These are phyloP conservation scores for Funneliformis mosseae DNA, from an alignment of 192 early-diverging fungal species.

Conservation along the genomic window DNA sequence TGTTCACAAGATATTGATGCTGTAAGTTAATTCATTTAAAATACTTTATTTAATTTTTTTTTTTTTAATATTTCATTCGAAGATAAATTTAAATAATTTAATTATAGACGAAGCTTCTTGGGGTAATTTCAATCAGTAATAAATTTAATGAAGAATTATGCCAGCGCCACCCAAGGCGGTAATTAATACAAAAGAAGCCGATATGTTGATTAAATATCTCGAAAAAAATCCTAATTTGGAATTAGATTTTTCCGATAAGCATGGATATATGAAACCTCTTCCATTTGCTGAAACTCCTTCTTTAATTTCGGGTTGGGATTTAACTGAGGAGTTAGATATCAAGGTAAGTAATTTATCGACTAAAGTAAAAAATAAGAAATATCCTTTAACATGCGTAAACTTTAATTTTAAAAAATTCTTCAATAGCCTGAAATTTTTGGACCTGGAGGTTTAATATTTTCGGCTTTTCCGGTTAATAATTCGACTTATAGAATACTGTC, in stretches of 20 bases:
- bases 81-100: no score
- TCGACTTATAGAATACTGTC: slow-evolving; percentile 49
- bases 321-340: not conserved
- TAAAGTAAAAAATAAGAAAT: not conserved
- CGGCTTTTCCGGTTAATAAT: slow-evolving; percentile 45
- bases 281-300: not conserved
- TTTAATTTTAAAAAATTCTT: not conserved
- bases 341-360: not conserved
- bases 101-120: no score
- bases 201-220: not conserved
- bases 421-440: slow-evolving; percentile 52
- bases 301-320: not conserved
- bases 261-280: not conserved
- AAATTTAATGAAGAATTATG: no score
- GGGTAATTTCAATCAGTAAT: no score
- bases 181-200: not conserved
- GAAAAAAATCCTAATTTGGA: not conserved
- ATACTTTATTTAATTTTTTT: no score
- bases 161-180: not conserved
- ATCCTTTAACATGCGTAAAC: not conserved
- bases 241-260: slow-evolving; percentile 10
- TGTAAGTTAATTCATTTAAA: no score
- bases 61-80: no score
- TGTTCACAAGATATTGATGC: no score
- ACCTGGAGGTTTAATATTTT: slow-evolving; percentile 57